Conservation (phyloP, 2,329 filamentous ascomycete genomes). For the Fusarium sp. region DNA sequence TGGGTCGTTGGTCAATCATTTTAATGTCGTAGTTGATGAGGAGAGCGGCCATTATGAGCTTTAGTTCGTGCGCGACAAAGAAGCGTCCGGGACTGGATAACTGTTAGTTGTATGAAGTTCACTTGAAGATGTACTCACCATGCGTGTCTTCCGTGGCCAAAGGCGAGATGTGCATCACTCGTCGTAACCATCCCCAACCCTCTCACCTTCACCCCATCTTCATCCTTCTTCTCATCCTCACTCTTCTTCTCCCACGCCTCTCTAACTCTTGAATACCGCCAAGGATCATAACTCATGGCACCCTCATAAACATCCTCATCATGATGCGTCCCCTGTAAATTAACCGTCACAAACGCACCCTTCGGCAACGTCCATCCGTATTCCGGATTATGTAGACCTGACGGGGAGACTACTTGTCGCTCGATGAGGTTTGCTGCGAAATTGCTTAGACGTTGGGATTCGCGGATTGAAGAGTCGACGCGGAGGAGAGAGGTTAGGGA, state of each 20-base stretch:
- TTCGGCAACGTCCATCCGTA: constrained; percentile 52
- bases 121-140: constrained; percentile 45
- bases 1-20: constrained; percentile 53
- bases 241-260: constrained; percentile 52
- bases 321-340: constrained; percentile 59
- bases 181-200: constrained; percentile 65
- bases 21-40: constrained; percentile 66
- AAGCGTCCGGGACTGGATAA: constrained; percentile 62
- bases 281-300: constrained; percentile 59
- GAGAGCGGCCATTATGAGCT: constrained; percentile 64
- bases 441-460: constrained; percentile 62
- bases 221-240: constrained; percentile 46
- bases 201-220: constrained; percentile 50
- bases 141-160: constrained; percentile 69
- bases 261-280: constrained; percentile 59
- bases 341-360: constrained; percentile 57
- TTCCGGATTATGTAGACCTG: constrained; percentile 56
- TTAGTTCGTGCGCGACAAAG: constrained; percentile 67
- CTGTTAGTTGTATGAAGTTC: not conserved
- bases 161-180: constrained; percentile 62
- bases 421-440: constrained; percentile 60
- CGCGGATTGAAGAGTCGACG: constrained; percentile 64
- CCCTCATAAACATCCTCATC: constrained; percentile 59
- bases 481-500: constrained; percentile 57
- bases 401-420: constrained; percentile 57